Conservation (phyloP, 1,139 yeast genomes). For the Candida sanyaensis region DNA sequence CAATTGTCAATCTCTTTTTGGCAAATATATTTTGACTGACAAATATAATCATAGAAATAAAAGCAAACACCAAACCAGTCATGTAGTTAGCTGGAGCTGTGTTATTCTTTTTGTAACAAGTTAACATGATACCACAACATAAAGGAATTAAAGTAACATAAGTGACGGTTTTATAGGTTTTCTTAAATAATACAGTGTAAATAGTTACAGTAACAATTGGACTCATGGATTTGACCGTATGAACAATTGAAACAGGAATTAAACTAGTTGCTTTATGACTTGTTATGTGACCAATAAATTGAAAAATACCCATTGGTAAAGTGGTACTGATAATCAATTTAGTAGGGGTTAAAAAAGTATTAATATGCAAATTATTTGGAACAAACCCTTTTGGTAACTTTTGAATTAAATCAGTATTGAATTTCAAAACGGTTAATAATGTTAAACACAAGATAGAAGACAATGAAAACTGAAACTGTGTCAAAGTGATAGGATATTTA, state of each 20-base stretch:
- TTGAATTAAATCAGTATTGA: conserved; percentile 21
- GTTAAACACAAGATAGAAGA: conserved; percentile 57
- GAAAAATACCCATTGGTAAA: conserved; percentile 92
- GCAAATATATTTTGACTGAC: conserved; percentile 93
- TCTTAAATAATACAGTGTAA: conserved; percentile 61
- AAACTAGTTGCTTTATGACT: conserved; percentile 86
- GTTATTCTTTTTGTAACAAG: conserved; percentile 58
- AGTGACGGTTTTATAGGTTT: conserved; percentile 61
- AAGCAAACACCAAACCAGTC: conserved; percentile 72
- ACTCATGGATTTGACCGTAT: conserved; percentile 86
- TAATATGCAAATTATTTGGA: conserved; percentile 35
- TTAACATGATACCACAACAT: conserved; percentile 79
- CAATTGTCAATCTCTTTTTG: conserved; percentile 68
- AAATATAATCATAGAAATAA: conserved; percentile 79
- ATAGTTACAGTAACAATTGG: conserved; percentile 87
- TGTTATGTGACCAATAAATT: conserved; percentile 85
- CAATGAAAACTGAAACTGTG: conserved; percentile 79
- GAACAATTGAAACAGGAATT: conserved; percentile 89
- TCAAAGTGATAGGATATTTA: conserved; percentile 79
- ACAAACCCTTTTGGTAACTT: conserved; percentile 61
- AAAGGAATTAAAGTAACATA: conserved; percentile 78
- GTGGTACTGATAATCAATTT: conserved; percentile 61
- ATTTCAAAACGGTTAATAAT: conserved; percentile 24
- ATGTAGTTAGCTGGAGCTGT: conserved; percentile 27
- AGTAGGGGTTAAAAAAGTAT: conserved; percentile 53